Percentiles rank a stretch among this genome's conserved stretches.
Evolutionary conservation across 73 alveolate species (phyloP).

Genomic region (Tetrahymena elliotti): DNA sequence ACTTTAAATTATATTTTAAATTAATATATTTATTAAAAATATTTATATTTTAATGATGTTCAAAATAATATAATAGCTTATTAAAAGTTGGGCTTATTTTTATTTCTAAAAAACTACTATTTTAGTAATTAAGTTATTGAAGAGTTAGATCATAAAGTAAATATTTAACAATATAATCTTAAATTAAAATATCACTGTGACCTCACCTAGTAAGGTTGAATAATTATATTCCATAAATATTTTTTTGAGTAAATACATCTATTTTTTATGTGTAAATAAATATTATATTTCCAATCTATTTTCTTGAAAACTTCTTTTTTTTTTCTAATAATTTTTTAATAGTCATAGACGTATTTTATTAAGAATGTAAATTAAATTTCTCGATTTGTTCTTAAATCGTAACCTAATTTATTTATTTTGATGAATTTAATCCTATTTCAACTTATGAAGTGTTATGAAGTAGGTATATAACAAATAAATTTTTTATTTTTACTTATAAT

Average conservation of each 20-base stretch:
- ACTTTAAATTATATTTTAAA: too few species aligned
- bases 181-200: too few species aligned
- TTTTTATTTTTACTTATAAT: not conserved
- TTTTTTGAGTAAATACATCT: not conserved
- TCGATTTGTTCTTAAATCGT: not conserved
- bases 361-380: not conserved
- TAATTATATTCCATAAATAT: too few species aligned
- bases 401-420: not conserved
- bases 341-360: not conserved
- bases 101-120: too few species aligned
- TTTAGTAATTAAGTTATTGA: too few species aligned
- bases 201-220: not conserved
- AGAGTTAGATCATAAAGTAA: too few species aligned
- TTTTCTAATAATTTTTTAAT: not conserved
- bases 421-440: not conserved
- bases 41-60: too few species aligned
- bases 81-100: too few species aligned
- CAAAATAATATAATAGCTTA: too few species aligned
- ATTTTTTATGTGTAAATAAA: not conserved
- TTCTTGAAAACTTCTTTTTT: not conserved
- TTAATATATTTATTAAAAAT: too few species aligned
- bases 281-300: too few species aligned
- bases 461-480: not conserved
- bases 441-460: not conserved
- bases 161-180: too few species aligned